phyloP scores from a whole-genome alignment of 2,329 filamentous ascomycete species.

The Calonectria pauciramosa region DNA sequence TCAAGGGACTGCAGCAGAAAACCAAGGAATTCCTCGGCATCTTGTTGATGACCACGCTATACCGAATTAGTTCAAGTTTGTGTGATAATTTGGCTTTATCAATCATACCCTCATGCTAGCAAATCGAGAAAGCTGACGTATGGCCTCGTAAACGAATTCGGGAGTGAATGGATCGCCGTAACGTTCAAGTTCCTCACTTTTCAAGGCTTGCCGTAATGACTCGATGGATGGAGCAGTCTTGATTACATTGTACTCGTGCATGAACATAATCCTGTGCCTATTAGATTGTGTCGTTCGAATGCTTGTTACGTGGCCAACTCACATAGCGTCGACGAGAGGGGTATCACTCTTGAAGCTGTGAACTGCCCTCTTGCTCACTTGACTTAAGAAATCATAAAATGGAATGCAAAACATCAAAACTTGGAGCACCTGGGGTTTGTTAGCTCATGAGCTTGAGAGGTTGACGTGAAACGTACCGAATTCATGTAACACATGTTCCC shows the following conservation, averaged over 20 bases:
- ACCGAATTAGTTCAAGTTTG: constrained; percentile 30
- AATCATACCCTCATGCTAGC: constrained; percentile 86
- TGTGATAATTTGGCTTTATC: background rate
- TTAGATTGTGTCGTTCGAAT: constrained; percentile 9
- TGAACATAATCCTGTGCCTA: constrained; percentile 85
- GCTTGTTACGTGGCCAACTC: constrained; percentile 54
- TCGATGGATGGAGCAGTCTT: constrained; percentile 83
- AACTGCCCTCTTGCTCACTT: constrained; percentile 84
- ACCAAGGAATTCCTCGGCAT: constrained; percentile 96
- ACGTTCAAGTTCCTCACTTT: constrained; percentile 86
- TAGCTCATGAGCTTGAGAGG: constrained; percentile 41
- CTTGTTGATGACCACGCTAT: constrained; percentile 94
- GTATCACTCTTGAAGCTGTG: constrained; percentile 97
- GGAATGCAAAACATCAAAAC: constrained; percentile 93
- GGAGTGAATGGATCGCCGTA: constrained; percentile 94
- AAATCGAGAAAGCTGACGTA: constrained; percentile 88
- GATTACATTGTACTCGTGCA: constrained; percentile 90
- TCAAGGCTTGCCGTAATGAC: constrained; percentile 79
- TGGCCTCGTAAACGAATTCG: constrained; percentile 95
- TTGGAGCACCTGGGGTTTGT: constrained; percentile 82
- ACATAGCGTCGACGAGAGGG: constrained; percentile 94
- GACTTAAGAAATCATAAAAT: constrained; percentile 94
- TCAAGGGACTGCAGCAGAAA: constrained; percentile 94
- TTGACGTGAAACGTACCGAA: constrained; percentile 75
- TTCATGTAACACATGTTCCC: constrained; percentile 99